Base-by-base conservation (phyloP, 805 yeast species). In the Sporopachydermia lactativora region DNA sequence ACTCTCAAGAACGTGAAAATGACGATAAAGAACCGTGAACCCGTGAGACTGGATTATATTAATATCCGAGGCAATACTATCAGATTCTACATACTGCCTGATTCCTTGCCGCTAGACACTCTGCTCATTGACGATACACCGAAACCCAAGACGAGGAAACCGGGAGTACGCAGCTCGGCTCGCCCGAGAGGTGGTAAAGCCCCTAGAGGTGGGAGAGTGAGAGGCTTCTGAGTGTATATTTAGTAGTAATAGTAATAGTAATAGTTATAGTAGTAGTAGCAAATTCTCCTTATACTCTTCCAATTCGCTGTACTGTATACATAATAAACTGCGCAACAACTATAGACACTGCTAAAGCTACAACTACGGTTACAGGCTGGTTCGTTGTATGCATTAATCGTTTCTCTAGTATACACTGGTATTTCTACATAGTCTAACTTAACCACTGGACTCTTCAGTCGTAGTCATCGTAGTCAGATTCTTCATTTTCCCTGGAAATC, bases 31-130 rank as follows among this genome's bases (percentile, higher is more conserved):
- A 70, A 77, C 53, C 75, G 82, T 42, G 82, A 75, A 41, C 81
- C 94, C 1, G 69, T 75, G 34, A 59, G 71, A 8, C 62, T 86
- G 48, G 94, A 84, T 50, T 81, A 71, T 57, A 79, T 88, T 52
- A 85, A 81, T 51, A 71, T 89, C 19, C 70, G 97, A 52, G 97
- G 97, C 2, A 88, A 78, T 59, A 89, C 83, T 42, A 80, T 88
- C 24, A 72, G 97, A 48, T 77, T 81, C 56, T 80, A 82, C 36
- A 64, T 84, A 18, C 66, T 88, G 19, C 96, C 96, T 0, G 97
- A 88, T 49, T 77, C 86, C 15, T 60, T 88, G 46, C 84, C 89
- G 43, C 59, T 89, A 39, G 72, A 66, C 45, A 60, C 63, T 2
- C 47, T 67, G 43, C 49, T 66, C 19, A 57, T 61, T 24, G 70